A percentile compares a stretch with the other conserved stretches of the same genome.
Conservation (phyloP, 2,329 filamentous ascomycete species). For the Talaromyces sp. region DNA sequence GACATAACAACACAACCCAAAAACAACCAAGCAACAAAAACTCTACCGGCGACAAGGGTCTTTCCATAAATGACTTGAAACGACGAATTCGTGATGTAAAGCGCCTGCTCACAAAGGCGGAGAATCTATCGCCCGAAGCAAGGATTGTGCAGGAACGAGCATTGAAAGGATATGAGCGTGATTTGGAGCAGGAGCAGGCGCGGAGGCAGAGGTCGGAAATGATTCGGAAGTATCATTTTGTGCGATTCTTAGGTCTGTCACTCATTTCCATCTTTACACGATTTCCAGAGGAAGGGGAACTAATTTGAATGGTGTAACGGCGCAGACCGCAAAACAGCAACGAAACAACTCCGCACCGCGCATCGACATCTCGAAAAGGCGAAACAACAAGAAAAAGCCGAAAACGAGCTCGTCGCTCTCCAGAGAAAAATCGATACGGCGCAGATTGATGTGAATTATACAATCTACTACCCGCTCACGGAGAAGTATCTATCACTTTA, state of each 20-base stretch:
- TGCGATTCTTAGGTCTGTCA: slow-evolving; percentile 57
- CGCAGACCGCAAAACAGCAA: slow-evolving; percentile 42
- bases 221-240: slow-evolving; percentile 61
- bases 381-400: slow-evolving; percentile 21
- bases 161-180: slow-evolving; percentile 53
- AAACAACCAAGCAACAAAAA: slow-evolving; percentile 6
- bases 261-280: background rate
- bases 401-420: slow-evolving; percentile 26
- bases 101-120: slow-evolving; percentile 48
- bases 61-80: slow-evolving; percentile 51
- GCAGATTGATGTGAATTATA: slow-evolving; percentile 60
- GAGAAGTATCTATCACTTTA: slow-evolving; percentile 59
- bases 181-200: slow-evolving; percentile 49
- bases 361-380: slow-evolving; percentile 38
- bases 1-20: slow-evolving; percentile 16
- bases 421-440: slow-evolving; percentile 44
- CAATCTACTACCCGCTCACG: slow-evolving; percentile 58
- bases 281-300: background rate
- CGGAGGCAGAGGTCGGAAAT: slow-evolving; percentile 52
- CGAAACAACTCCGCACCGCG: slow-evolving; percentile 36
- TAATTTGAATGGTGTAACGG: background rate
- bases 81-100: slow-evolving; percentile 54
- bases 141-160: slow-evolving; percentile 59
- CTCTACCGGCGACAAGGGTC: slow-evolving; percentile 10
- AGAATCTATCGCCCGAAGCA: slow-evolving; percentile 51